Conservation (phyloP, 2,329 filamentous ascomycete species). For the Paecilomyces niveus region DNA sequence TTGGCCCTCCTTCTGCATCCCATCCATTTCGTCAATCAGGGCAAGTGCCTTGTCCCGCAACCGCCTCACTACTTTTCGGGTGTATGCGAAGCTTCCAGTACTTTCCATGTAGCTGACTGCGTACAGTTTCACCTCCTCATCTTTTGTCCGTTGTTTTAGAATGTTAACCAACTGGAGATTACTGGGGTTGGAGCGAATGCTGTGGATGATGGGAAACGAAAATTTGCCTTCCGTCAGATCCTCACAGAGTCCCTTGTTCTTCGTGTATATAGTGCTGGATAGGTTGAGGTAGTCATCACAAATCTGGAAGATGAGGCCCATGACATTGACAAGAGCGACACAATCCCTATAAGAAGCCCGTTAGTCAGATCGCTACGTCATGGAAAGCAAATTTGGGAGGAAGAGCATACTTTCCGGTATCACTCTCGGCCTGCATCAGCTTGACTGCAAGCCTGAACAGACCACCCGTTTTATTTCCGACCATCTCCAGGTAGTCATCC, state of each 20-base stretch:
- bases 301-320: conserved; percentile 41
- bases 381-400: background rate
- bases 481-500: conserved; percentile 44
- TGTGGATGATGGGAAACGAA: conserved; percentile 90
- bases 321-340: conserved; percentile 59
- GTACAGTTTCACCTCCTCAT: conserved; percentile 84
- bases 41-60: conserved; percentile 58
- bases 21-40: conserved; percentile 55
- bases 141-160: conserved; percentile 77
- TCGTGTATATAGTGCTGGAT: conserved; percentile 60
- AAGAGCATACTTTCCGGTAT: conserved; percentile 18
- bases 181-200: conserved; percentile 60
- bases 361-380: conserved; percentile 1
- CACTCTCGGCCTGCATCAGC: conserved; percentile 39
- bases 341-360: conserved; percentile 25
- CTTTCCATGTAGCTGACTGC: conserved; percentile 86
- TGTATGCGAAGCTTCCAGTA: conserved; percentile 86
- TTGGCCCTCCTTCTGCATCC: conserved; percentile 33
- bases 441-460: conserved; percentile 40
- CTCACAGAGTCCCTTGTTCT: conserved; percentile 91
- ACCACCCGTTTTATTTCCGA: conserved; percentile 43
- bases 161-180: conserved; percentile 77
- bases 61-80: conserved; percentile 57
- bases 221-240: conserved; percentile 97
- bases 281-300: conserved; percentile 83